Percentiles rank a stretch among this genome's conserved stretches.
These are phyloP conservation scores for Calonectria pauciramosa DNA, from an alignment of 2,329 filamentous ascomycete species.

Conservation along the genomic window DNA sequence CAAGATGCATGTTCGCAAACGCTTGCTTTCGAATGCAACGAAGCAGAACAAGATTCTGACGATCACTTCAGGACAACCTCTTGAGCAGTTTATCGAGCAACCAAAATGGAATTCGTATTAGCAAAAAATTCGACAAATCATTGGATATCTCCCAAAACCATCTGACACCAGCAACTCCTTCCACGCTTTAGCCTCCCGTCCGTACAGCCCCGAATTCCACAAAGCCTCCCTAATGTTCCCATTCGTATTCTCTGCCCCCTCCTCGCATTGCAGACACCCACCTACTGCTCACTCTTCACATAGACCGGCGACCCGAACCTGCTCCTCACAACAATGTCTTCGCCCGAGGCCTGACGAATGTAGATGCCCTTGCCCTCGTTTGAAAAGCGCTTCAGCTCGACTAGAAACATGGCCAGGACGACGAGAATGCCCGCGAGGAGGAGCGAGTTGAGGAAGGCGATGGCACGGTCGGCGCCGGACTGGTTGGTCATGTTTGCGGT, in stretches of 20 bases:
- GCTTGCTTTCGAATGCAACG: background rate
- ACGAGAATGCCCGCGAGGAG: conserved; percentile 27
- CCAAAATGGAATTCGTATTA: background rate
- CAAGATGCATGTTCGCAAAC: background rate
- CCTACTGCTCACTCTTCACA: background rate
- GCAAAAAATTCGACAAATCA: background rate
- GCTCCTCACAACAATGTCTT: conserved; percentile 10
- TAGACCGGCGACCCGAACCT: background rate
- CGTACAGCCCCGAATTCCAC: background rate
- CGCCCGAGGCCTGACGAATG: background rate
- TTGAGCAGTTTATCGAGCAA: background rate
- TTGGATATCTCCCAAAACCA: background rate
- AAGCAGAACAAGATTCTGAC: background rate
- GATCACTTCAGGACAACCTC: background rate
- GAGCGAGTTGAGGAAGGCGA: conserved; percentile 17
- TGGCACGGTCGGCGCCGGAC: conserved; percentile 9
- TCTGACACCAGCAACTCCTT: background rate
- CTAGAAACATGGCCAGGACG: conserved; percentile 31
- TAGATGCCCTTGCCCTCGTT: conserved; percentile 18
- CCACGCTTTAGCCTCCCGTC: background rate
- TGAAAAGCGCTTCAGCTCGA: conserved; percentile 31
- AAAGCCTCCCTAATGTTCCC: background rate
- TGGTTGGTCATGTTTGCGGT: background rate
- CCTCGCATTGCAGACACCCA: too few relatives aligned
- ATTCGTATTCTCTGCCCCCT: background rate